Evolutionary conservation across 768 basidiomycete species (phyloP).

Genomic region (Suillus americanus): DNA sequence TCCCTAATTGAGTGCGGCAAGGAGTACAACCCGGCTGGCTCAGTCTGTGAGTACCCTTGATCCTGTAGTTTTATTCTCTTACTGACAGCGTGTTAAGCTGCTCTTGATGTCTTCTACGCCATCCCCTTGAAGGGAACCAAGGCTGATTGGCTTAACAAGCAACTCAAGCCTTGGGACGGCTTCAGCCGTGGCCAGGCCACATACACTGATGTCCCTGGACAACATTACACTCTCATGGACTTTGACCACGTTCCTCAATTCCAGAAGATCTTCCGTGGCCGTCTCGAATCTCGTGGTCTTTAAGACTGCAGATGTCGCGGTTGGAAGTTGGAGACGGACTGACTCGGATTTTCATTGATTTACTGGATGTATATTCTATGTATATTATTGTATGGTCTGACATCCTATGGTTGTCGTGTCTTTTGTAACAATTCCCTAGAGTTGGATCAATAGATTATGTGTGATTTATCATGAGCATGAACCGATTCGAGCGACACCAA

Average conservation of each 20-base stretch:
- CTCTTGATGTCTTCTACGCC: constrained; percentile 13
- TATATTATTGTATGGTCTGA: background rate
- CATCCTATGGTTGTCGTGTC: background rate
- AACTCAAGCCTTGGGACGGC: constrained; percentile 16
- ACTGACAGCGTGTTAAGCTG: background rate
- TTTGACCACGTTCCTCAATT: constrained; percentile 14
- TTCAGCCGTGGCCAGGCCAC: constrained; percentile 14
- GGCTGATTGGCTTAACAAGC: constrained; percentile 16
- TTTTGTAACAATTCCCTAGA: background rate
- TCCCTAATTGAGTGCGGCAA: constrained; percentile 23
- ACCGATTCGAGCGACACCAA: background rate
- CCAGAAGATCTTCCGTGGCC: constrained; percentile 18
- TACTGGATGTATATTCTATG: background rate
- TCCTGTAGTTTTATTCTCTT: background rate
- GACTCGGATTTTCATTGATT: background rate
- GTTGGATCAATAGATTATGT: background rate
- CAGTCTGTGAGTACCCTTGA: constrained; percentile 18
- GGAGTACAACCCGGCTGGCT: constrained; percentile 15
- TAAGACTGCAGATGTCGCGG: constrained; percentile 2
- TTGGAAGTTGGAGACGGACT: background rate
- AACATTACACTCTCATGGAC: constrained; percentile 19
- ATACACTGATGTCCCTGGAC: constrained; percentile 16
- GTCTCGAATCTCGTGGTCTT: constrained; percentile 22
- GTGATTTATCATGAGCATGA: background rate
- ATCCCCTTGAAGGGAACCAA: constrained; percentile 15